These are phyloP conservation scores for Cucurbitaria berberidis DNA, from an alignment of 2,329 filamentous ascomycete genomes.

Conservation along the genomic window DNA sequence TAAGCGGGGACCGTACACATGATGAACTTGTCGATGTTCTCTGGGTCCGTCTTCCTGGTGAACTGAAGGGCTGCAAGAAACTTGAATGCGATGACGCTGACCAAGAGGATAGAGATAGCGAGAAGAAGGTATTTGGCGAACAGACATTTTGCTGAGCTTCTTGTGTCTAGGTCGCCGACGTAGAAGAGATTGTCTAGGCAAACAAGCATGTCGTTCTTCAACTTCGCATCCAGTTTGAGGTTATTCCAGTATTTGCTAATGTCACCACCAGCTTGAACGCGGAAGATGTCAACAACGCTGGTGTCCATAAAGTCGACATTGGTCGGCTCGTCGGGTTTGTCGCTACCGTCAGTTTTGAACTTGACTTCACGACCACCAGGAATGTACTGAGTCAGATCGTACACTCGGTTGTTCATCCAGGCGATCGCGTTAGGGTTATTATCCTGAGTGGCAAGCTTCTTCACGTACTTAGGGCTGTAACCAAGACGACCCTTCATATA, in stretches of 20 bases:
- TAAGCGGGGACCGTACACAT: constrained; percentile 98
- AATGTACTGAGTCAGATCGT: constrained; percentile 87
- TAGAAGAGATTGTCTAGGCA: constrained; percentile 97
- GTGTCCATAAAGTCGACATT: constrained; percentile 82
- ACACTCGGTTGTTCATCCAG: constrained; percentile 79
- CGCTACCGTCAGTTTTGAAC: constrained; percentile 57
- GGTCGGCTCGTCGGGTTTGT: constrained; percentile 49
- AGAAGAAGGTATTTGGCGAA: constrained; percentile 92
- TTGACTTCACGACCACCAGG: constrained; percentile 72
- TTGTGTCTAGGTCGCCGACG: constrained; percentile 87
- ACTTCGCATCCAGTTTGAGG: constrained; percentile 63
- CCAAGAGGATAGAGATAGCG: constrained; percentile 80
- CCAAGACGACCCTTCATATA: constrained; percentile 89
- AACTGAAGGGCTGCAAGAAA: constrained; percentile 97
- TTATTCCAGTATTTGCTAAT: constrained; percentile 82
- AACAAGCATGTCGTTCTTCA: constrained; percentile 72
- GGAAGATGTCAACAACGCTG: constrained; percentile 77
- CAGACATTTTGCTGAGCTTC: constrained; percentile 81
- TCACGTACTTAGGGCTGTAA: constrained; percentile 79
- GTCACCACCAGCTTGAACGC: constrained; percentile 75
- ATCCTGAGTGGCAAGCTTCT: constrained; percentile 70
- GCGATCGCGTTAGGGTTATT: constrained; percentile 73
- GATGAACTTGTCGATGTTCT: constrained; percentile 97
- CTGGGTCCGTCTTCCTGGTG: constrained; percentile 84
- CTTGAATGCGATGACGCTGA: constrained; percentile 87